Evolutionary conservation across 495 filamentous ascomycete species (phyloP), one percentile per base, ranked within the genome.

Genomic region (Parachaetomium inaequale): DNA sequence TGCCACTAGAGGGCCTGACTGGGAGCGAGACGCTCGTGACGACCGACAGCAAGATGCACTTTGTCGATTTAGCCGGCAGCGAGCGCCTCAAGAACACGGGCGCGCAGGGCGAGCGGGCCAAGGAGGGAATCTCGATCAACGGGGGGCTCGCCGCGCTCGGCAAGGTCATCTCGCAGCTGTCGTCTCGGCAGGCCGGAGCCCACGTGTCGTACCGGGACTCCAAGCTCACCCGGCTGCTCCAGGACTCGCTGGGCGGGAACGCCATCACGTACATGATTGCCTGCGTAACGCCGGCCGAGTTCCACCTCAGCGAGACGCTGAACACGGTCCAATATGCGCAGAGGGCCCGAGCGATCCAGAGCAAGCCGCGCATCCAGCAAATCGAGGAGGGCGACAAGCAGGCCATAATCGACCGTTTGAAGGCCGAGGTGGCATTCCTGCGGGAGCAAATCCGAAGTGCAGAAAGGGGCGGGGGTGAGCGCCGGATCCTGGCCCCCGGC

Each of bases 221-320:
- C 15, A 92, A 89, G 72, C 87, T 99, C 58, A 99, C 94, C 17
- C 89, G 94, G 55, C 82, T 99, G 14, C 85, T 99, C 17, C 95
- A 98, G 78, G 94, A 99, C 73, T 99, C 94, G 2, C 80, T 99
- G n/a, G 94, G 94, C 50, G 95, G 95, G 5, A 98, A 95, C 70
- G 95, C 94, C 0, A 95, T 96, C 68, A 99, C 94, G 1, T 99
- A 98, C 75, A 97, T 99, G 94, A 93, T 99, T 78, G 94, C 94
- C 31, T 99, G 94, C 76, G 93, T 99, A 26, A 98, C 91, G 7
- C 94, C 93, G 7, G 92, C 92, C 15, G 93, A 96, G 69, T 99
- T 98, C 72, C 93, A 99, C 74, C 80, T 98, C 19, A 98, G 93
- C 76, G 94, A 99, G 76, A 98, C 94, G 1, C 79, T 99, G 43